Percentiles rank a stretch among this genome's conserved stretches.
Conservation (phyloP, 1,284 basidiomycete species). For the Apiotrichum gracile region DNA sequence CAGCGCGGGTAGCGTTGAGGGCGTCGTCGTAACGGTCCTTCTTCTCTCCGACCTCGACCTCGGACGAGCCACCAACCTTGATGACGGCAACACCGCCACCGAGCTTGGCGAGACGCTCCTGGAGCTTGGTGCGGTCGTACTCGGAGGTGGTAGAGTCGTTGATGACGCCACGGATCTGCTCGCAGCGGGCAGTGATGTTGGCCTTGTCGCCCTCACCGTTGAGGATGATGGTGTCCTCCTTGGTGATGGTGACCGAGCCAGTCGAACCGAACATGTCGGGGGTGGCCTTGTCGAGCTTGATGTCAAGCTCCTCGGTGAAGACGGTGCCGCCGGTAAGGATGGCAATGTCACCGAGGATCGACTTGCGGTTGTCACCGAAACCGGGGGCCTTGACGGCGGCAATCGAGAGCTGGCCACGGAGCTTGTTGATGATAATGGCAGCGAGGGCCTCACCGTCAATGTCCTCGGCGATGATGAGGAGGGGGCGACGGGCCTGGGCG, state of each 20-base stretch:
- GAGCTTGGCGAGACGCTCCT: slow-evolving; percentile 94
- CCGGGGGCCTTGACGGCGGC: slow-evolving; percentile 94
- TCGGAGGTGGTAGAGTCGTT: slow-evolving; percentile 80
- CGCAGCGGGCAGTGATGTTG: slow-evolving; percentile 79
- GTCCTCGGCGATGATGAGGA: slow-evolving; percentile 96
- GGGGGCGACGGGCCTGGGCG: slow-evolving; percentile 81
- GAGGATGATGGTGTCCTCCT: slow-evolving; percentile 96
- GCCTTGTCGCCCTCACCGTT: slow-evolving; percentile 88
- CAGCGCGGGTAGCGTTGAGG: slow-evolving; percentile 91
- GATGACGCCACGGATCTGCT: slow-evolving; percentile 85
- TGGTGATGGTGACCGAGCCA: slow-evolving; percentile 89
- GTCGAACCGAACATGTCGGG: slow-evolving; percentile 85
- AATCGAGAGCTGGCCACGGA: slow-evolving; percentile 90
- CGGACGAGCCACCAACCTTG: slow-evolving; percentile 88
- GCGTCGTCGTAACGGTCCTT: slow-evolving; percentile 99
- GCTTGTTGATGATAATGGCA: slow-evolving; percentile 97
- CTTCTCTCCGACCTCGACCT: slow-evolving; percentile 98
- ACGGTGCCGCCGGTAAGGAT: slow-evolving; percentile 96
- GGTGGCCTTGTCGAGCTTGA: slow-evolving; percentile 91
- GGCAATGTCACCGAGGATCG: slow-evolving; percentile 90
- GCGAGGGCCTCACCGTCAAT: slow-evolving; percentile 96
- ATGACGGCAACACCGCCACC: slow-evolving; percentile 96
- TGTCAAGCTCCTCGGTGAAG: slow-evolving; percentile 96
- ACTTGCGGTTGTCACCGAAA: slow-evolving; percentile 98
- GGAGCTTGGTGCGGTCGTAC: slow-evolving; percentile 91